Conservation (phyloP, 495 filamentous ascomycete species). For the Talaromyces stipitatus region DNA sequence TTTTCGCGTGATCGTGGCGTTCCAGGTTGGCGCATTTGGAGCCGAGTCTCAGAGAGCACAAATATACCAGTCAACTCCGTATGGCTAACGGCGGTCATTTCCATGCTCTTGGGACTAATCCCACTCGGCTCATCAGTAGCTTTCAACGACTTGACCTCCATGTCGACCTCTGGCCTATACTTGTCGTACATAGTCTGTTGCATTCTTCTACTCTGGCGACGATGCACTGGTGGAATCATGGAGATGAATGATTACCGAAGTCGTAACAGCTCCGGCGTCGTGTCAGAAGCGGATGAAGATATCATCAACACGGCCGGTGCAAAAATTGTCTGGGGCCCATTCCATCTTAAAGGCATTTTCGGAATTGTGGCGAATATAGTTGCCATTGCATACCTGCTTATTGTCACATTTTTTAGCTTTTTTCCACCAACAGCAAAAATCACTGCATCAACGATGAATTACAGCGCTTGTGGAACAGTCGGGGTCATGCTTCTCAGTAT, state of each 20-base stretch:
- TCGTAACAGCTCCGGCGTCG: neutral
- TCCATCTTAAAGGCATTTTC: slow-evolving; percentile 22
- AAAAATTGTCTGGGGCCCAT: slow-evolving; percentile 33
- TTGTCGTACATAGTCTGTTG: slow-evolving; percentile 31
- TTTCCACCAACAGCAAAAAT: slow-evolving; percentile 33
- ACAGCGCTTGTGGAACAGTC: slow-evolving; percentile 35
- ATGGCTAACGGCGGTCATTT: slow-evolving; percentile 1
- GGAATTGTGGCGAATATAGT: slow-evolving; percentile 21
- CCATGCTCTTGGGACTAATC: slow-evolving; percentile 24
- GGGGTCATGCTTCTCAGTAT: slow-evolving; percentile 34
- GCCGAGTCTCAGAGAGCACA: slow-evolving; percentile 10
- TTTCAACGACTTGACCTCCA: slow-evolving; percentile 33
- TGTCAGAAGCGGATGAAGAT: slow-evolving; percentile 4
- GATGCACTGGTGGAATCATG: slow-evolving; percentile 3
- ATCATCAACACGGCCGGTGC: slow-evolving; percentile 22
- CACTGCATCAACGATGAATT: slow-evolving; percentile 34
- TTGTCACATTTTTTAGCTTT: slow-evolving; percentile 46
- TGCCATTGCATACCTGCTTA: slow-evolving; percentile 35
- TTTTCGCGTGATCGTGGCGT: slow-evolving; percentile 50
- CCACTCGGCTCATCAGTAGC: slow-evolving; percentile 31
- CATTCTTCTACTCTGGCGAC: slow-evolving; percentile 16
- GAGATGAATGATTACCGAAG: slow-evolving; percentile 19
- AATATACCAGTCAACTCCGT: slow-evolving; percentile 13
- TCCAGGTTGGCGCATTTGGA: slow-evolving; percentile 24
- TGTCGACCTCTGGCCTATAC: slow-evolving; percentile 26